Base-by-base conservation (phyloP, 73 alveolate genomes). In the Tetrahymena elliotti region DNA sequence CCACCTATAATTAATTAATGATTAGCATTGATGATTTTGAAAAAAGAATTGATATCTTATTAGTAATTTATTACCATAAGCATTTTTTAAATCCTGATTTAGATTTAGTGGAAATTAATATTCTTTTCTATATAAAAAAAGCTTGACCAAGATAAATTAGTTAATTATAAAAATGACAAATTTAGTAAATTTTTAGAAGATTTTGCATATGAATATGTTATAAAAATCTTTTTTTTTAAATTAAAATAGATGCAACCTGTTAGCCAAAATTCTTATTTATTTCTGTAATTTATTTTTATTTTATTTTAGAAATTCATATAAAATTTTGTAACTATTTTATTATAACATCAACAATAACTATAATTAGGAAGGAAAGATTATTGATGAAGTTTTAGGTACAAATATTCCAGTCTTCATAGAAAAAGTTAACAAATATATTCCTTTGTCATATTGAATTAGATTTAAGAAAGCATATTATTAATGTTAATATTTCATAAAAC, bases 301-400 rank as follows among this genome's bases (percentile, higher is more conserved):
- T 27, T n/a, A 7, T n/a, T 68, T 68, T 68, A n/a, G 88, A 68
- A 15, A 40, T 8, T n/a, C n/a, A n/a, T n/a, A n/a, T 31, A 22
- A 68, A 68, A 31, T 68, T 68, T 27, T 68, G 36, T 68, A 68
- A 68, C 88, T 68, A 68, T 68, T 24, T n/a, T n/a, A n/a, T n/a
- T n/a, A n/a, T n/a, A n/a, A n/a, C n/a, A n/a, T n/a, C n/a, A n/a
- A n/a, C 34, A 68, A 16, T 68, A 27, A 68, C 36, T 68, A 27
- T 40, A 40, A 40, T 27, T 83, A 83, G 82, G 96, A 94, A 83
- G 96, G 96, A 34, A 94, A 84, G 52, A 41, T 83, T 22, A 88
- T 94, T 36, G 96, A 94, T 94, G 96, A 94, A 94, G 96, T 94
- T 16, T n/a, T 52, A 37, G 96, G 96, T 22, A 93, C 96, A 33